Evolutionary conservation across 345 rosid genomes (phyloP), one percentile per base, ranked within the genome.

Genomic region (Sisymbrium irio): DNA sequence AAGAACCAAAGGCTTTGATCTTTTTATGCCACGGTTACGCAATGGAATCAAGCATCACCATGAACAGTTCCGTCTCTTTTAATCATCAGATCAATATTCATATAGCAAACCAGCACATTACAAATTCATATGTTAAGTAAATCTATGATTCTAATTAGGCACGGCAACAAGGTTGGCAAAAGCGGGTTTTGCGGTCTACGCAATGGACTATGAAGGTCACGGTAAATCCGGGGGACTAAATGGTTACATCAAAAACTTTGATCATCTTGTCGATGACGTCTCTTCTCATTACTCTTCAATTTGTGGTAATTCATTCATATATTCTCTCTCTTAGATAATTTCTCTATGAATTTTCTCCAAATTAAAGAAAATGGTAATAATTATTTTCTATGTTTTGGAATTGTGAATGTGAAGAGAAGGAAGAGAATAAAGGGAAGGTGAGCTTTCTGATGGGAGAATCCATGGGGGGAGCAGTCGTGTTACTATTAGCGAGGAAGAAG

Each of bases 21-120:
- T 93, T 87, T 79, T 54, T 93, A 44, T 90, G 93, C 81, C 97
- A 93, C 71, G 98, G 98, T 3, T 93, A 93, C 50, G 97, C 80
- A 71, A 93, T 93, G 98, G 98, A 93, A 46, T 86, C 96, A 79
- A 90, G 97, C 86, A 82, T 89, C 70, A 86, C 97, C 81, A 87
- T 90, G 98, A 77, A 82, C 77, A 85, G 97, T 93, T 74, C 25
- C 5, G 66, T 65, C 41, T 47, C 51, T 35, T 45, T 0, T 4
- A n/a, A 5, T n/a, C 4, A 37, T 54, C 4, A 3, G 46, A 54
- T 57, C 19, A 14, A 6, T 22, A 27, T 15, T 51, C 35, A 10
- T 27, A 61, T 22, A 22, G 1, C 25, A 22, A 22, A 22, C 3
- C 25, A 22, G 3, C 3, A 3, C 25, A 22, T 22, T 22, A 22